These are phyloP conservation scores for Taiozyma sp. DNA, from an alignment of 1,139 yeast species.

Conservation along the genomic window DNA sequence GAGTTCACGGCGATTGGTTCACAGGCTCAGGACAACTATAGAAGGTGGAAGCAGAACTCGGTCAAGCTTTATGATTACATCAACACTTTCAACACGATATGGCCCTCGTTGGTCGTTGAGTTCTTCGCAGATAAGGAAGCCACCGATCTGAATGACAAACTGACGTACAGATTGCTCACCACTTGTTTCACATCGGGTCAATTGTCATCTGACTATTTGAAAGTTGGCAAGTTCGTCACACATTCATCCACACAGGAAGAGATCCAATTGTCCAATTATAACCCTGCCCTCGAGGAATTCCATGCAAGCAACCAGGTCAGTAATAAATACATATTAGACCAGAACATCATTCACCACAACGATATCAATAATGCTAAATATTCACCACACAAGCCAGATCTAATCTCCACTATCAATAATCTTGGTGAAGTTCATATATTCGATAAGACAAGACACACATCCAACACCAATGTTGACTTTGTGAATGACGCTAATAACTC, in stretches of 20 bases:
- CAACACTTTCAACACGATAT: slow-evolving; percentile 67
- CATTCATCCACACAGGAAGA: slow-evolving; percentile 9
- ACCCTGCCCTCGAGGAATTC: slow-evolving; percentile 18
- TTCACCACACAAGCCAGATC: slow-evolving; percentile 68
- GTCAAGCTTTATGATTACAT: slow-evolving; percentile 70
- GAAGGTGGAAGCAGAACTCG: slow-evolving; percentile 73
- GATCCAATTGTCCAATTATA: slow-evolving; percentile 14
- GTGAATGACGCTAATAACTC: slow-evolving; percentile 1
- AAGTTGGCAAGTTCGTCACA: slow-evolving; percentile 33
- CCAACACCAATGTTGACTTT: slow-evolving; percentile 6
- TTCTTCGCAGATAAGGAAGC: slow-evolving; percentile 53
- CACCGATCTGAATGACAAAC: slow-evolving; percentile 5
- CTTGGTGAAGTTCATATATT: slow-evolving; percentile 69
- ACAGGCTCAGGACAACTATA: slow-evolving; percentile 31
- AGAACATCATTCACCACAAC: slow-evolving; percentile 29
- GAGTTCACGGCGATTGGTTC: not conserved
- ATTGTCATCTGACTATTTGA: slow-evolving; percentile 54
- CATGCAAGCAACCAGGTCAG: slow-evolving; percentile 10
- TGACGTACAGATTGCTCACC: slow-evolving; percentile 38
- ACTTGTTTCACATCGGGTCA: slow-evolving; percentile 82
- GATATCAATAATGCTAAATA: slow-evolving; percentile 79
- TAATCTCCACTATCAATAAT: slow-evolving; percentile 76
- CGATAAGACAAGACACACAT: slow-evolving; percentile 42
- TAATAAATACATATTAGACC: slow-evolving; percentile 11
- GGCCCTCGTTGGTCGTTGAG: slow-evolving; percentile 82